phyloP scores from a whole-genome alignment of 345 rosid genomes.

The Salix viminalis region DNA sequence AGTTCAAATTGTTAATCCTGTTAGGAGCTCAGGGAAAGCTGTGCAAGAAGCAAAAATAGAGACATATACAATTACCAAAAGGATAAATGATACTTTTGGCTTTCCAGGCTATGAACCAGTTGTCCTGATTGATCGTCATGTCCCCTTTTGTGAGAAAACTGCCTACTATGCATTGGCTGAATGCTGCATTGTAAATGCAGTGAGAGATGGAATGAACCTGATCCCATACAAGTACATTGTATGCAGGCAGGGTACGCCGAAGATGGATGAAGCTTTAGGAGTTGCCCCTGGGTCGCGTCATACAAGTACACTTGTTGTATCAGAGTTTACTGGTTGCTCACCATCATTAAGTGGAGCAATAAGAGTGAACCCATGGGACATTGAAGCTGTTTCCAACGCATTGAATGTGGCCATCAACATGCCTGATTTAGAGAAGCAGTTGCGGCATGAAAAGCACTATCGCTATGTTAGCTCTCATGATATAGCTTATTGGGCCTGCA shows the following conservation, averaged over 20 bases:
- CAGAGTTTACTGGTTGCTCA: constrained; percentile 46
- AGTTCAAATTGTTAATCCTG: constrained; percentile 46
- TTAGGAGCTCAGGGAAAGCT: constrained; percentile 41
- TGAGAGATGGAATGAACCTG: constrained; percentile 48
- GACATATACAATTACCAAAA: constrained; percentile 16
- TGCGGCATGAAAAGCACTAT: constrained; percentile 47
- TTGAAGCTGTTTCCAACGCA: constrained; percentile 42
- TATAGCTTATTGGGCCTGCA: constrained; percentile 38
- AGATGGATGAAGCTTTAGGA: constrained; percentile 32
- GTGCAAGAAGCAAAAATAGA: constrained; percentile 33
- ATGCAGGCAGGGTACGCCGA: constrained; percentile 39
- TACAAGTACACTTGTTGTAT: constrained; percentile 39
- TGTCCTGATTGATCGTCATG: constrained; percentile 32
- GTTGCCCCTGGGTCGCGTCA: constrained; percentile 17
- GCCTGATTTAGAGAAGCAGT: constrained; percentile 31
- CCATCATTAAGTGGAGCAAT: constrained; percentile 49
- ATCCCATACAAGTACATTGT: constrained; percentile 39
- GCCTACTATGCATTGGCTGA: constrained; percentile 47
- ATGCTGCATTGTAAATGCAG: constrained; percentile 43
- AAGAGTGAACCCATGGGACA: constrained; percentile 46
- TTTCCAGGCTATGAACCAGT: constrained; percentile 39
- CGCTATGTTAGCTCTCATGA: constrained; percentile 38
- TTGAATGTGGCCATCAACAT: constrained; percentile 23
- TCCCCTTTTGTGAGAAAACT: constrained; percentile 36
- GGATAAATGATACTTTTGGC: constrained; percentile 32